Base-by-base conservation (phyloP, 768 basidiomycete species). In the Rhodotorula sphaerocarpa region DNA sequence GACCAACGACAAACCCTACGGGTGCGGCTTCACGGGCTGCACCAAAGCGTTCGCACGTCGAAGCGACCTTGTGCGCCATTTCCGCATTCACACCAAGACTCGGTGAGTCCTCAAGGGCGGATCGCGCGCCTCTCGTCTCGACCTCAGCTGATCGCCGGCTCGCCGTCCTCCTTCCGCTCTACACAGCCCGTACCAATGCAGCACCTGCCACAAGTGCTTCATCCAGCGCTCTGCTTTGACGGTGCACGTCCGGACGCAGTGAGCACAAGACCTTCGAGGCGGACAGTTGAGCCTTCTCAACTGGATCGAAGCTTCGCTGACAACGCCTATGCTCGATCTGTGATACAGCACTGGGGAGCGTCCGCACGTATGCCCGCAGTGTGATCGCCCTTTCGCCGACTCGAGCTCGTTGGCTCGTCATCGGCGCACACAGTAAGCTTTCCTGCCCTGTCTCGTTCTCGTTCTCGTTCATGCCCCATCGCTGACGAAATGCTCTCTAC, bases 171-270 rank as follows among this genome's bases (percentile, higher is more conserved):
- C 36, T 78, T 15, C 76, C 74, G 50, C 62, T 71, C 50, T 70
- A 74, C 27, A 62, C 68, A 31, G 21, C 23, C 0, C 18, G 9
- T 25, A 25, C 46, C 27, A 47, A 9, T 12, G 27, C 10, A 25
- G 9, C 7, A 45, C 25, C 5, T 70, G 69, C 53, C 59, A 52
- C 33, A 67, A 36, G 74, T 74, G 76, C 73, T 67, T 62, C 61
- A 60, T 59, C 44, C 74, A 92, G 89, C 83, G 87, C 56, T 90
- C 88, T 21, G 90, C 90, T 30, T 77, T 92, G 59, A 87, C 88
- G 61, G 90, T 92, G 5, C 90, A 92, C 74, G 79, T 81, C 55
- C 84, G 90, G 30, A 87, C 89, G 4, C 90, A 92, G 73, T 90
- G 52, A 71, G 76, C 71, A n/a, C 11, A 6, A 33, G 46, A 47